Evolutionary conservation across 176 grass and related monocot genomes (phyloP), one percentile per base, ranked within the genome.

Genomic region (Puccinellia tenuiflora): DNA sequence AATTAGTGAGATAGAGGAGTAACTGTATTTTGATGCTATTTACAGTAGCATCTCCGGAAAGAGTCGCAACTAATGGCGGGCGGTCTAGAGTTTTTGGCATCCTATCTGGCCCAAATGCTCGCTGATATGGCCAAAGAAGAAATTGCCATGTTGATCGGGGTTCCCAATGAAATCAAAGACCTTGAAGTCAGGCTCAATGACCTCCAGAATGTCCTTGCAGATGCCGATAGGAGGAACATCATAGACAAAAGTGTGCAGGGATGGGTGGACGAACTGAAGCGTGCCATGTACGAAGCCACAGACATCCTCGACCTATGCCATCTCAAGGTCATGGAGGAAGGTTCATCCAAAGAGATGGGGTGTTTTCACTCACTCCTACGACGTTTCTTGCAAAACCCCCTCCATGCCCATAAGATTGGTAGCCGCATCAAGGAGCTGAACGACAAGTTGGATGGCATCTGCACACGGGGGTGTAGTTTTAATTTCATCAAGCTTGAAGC

Each of bases 141-240:
- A 24, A 24, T 59, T 10, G 10, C 55, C 55, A 59, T 59, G 55
- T 3, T 59, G 4, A 59, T 59, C 11, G 55, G 55, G 1, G 24
- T 59, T 0, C 14, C 55, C 0, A 5, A 7, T 0, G 24, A 12
- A 24, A 59, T 59, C 11, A 1, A 13, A 11, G 6, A 59, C 1
- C 55, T 59, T 0, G 25, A 24, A 4, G 25, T 59, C 9, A 59
- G 26, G 4, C 10, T 59, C 5, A 25, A 24, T n/a, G 55, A 59
- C 11, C 55, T 59, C 55, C 25, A 59, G 22, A 59, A 2, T 2
- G 25, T 59, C 24, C 11, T 59, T 28, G 22, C 55, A 5, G 55
- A 59, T 59, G 54, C 54, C 12, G 54, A 24, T 57, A 57, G 54
- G 54, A 57, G 54, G 54, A 57, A 57, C 54, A 57, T 57, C 22